Conservation (phyloP, 2,329 filamentous ascomycete species). For the Monosporascus sp. region DNA sequence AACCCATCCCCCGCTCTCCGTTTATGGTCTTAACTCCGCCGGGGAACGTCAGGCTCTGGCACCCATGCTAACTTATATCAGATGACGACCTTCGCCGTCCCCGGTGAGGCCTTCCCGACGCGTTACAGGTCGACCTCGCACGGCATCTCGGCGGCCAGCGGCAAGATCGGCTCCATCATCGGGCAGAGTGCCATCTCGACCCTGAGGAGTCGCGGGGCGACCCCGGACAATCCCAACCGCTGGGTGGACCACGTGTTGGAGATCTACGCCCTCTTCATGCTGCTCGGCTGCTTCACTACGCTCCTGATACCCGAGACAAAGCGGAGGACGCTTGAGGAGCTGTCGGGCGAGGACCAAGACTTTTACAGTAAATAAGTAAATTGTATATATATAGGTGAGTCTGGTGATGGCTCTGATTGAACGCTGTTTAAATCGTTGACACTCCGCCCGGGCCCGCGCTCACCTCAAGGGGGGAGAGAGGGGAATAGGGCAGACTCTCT, state of each 20-base stretch:
- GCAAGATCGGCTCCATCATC: conserved; percentile 53
- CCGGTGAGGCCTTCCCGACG: conserved; percentile 52
- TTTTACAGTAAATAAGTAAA: no score
- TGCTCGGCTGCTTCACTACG: conserved; percentile 63
- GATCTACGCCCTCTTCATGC: conserved; percentile 73
- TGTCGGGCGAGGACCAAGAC: conserved; percentile 39
- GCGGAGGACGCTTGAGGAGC: conserved; percentile 65
- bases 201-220: conserved; percentile 42
- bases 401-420: no score
- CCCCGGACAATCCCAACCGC: conserved; percentile 37
- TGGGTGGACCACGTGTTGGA: conserved; percentile 76
- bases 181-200: conserved; percentile 53
- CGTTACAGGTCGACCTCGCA: conserved; percentile 53
- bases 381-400: no score
- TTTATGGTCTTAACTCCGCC: no score
- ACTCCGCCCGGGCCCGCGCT: conserved; percentile 4
- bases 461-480: conserved; percentile 1
- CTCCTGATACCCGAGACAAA: conserved; percentile 70
- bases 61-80: not conserved
- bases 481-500: conserved; percentile 10
- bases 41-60: no score
- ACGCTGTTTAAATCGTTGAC: no score
- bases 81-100: conserved; percentile 52
- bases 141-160: conserved; percentile 50
- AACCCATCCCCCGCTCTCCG: not conserved